Evolutionary conservation across 2,329 filamentous ascomycete genomes (phyloP), one percentile per base, ranked within the genome.

Genomic region (Paraphoma sp.): DNA sequence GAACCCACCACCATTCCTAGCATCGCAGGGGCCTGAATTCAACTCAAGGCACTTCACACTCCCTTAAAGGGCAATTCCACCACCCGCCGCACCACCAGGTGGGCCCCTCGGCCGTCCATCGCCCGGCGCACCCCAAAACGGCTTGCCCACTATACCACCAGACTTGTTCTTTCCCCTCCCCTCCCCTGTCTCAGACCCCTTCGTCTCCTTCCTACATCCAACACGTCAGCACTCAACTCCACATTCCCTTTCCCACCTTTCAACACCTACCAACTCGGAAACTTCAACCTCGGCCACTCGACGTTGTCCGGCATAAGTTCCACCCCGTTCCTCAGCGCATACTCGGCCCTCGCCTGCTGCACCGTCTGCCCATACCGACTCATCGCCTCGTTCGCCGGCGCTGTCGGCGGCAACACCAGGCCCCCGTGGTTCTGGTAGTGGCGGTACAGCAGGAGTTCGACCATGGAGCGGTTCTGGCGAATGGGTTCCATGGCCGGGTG

Each of bases 341-440:
- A 31, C 44, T 46, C 10, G n/a, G 7, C 11, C 5, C 28, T 23
- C 12, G 44, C 44, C 44, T 31, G 11, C 8, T 33, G 9, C 14
- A 47, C 45, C 29, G 45, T 33, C 6, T 11, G 5, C 45, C 36
- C 29, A 18, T 47, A 33, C 6, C 8, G 11, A 11, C 10, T 6
- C n/a, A 48, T 41, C 17, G 31, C 46, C 2, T 18, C 9, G 14
- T 29, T 23, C 9, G 45, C 50, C 8, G 23, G 31, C 5, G 45
- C 45, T 23, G 43, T 53, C 9, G 54, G 54, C 2, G 59, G 59
- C 2, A 62, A 10, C 7, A 57, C 28, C 7, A 62, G 44, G 14
- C 57, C 57, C 3, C 60, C 60, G 31, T 62, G 53, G 14, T 40
- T 29, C 28, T 57, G 49, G 36, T 53, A 56, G 52, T 62, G 52